phyloP scores from a whole-genome alignment of 2,329 filamentous ascomycete species.

The Tolypocladium guangdongense region DNA sequence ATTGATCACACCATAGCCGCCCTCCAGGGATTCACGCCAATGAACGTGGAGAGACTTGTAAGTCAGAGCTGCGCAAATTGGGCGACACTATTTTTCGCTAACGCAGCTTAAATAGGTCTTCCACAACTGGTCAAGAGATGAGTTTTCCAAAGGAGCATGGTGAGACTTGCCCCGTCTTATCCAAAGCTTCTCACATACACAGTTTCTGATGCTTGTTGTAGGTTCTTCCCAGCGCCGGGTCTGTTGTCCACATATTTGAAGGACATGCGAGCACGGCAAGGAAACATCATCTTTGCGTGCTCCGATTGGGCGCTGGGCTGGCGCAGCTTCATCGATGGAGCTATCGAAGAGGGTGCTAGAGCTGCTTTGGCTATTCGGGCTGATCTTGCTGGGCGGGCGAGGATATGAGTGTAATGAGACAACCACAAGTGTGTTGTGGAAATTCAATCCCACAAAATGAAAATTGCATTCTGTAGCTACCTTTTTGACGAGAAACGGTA shows the following conservation, averaged over 20 bases:
- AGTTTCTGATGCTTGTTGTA: background rate
- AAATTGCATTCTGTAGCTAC: too few relatives aligned
- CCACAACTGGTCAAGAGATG: slow-evolving; percentile 37
- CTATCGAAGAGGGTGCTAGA: slow-evolving; percentile 29
- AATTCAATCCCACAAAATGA: too few relatives aligned
- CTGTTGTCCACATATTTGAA: slow-evolving; percentile 26
- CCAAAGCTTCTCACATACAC: background rate
- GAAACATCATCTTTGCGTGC: slow-evolving; percentile 33
- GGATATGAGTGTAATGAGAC: background rate
- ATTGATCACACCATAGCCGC: slow-evolving; percentile 20
- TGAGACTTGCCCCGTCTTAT: slow-evolving; percentile 4
- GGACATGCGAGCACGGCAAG: slow-evolving; percentile 28
- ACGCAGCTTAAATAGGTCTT: slow-evolving; percentile 20
- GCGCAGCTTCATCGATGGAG: slow-evolving; percentile 39
- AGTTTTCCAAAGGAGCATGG: slow-evolving; percentile 33
- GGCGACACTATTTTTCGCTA: background rate
- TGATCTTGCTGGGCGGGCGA: background rate
- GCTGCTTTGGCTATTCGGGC: background rate
- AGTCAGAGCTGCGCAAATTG: background rate
- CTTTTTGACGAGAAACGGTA: too few relatives aligned
- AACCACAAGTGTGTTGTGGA: too few relatives aligned
- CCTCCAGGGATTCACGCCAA: slow-evolving; percentile 20
- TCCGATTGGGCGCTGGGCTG: slow-evolving; percentile 38
- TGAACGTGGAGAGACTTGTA: slow-evolving; percentile 17
- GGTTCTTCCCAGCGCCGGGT: slow-evolving; percentile 26